Base-by-base conservation (phyloP, 1,284 basidiomycete species). In the Ceratobasidium sp. region DNA sequence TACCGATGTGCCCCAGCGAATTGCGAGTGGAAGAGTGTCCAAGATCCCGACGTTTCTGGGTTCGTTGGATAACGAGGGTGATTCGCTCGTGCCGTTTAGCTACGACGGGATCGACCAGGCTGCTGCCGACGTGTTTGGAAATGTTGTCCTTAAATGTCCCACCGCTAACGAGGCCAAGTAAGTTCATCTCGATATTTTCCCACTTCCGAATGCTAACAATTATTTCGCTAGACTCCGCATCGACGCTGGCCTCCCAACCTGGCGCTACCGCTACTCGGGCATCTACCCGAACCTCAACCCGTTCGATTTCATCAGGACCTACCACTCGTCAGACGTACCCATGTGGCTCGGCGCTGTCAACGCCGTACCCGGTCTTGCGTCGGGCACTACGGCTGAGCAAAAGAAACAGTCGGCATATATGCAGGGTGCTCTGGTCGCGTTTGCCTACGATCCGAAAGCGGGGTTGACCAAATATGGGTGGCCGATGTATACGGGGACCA, bases 261-360 rank as follows among this genome's bases (percentile, higher is more conserved):
- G 62, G 52, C 61, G 77, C 20, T 78, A 78, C 71, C 69, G 70
- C 17, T 78, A 67, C 65, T 73, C 71, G n/a, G 70, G 70, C 33
- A 54, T 78, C 44, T 78, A 75, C 65, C 42, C 70, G 2, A 68
- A 67, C 65, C 64, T 78, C 23, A 65, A 46, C 28, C 73, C 73
- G 10, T 75, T 54, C 23, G n/a, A 61, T 9, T 75, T 75, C 38
- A 64, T 75, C 3, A 38, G 77, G 0, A 48, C 77, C 3, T 78
- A 74, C 56, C 77, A 78, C 61, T 68, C 70, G 7, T 57, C 71
- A 0, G 77, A 78, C n/a, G 61, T 78, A 7, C 70, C 77, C 13
- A 67, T 78, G 61, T 67, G 71, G 62, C 57, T 78, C 54, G 77
- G 77, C 17, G 59, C 75, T n/a, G 40, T 77, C 42, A 77, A 77